These are phyloP conservation scores for Chlamydomonas reinhardtii DNA, from an alignment of 163 green algal species.

Conservation along the genomic window DNA sequence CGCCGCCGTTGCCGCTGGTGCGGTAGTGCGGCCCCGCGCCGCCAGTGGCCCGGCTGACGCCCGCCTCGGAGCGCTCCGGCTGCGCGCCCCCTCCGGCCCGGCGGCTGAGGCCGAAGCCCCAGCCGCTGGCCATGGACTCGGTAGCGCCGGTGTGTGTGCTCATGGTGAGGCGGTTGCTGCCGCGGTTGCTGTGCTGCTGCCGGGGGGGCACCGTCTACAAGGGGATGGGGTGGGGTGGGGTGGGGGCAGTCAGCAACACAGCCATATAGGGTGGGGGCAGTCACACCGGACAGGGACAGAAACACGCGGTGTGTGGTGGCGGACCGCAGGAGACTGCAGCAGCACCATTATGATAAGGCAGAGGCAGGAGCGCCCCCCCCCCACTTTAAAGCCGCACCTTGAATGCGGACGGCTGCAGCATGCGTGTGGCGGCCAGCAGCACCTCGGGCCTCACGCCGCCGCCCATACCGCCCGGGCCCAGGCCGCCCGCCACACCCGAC, in stretches of 20 bases:
- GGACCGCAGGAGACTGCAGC: no score
- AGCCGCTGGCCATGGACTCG: slow-evolving; percentile 42
- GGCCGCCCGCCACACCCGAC: neutral
- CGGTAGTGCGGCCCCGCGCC: no score
- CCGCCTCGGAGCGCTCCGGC: neutral
- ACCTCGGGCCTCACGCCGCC: neutral
- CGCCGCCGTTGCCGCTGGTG: neutral
- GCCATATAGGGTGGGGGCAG: neutral
- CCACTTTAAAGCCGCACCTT: no score
- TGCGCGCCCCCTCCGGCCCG: no score
- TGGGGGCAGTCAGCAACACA: neutral
- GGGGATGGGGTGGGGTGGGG: neutral
- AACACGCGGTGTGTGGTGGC: no score
- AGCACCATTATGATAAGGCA: no score
- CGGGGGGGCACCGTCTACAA: slow-evolving; percentile 11
- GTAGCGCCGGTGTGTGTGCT: slow-evolving; percentile 18
- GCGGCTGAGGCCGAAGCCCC: neutral
- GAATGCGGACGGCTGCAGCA: slow-evolving; percentile 36
- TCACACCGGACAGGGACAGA: no score
- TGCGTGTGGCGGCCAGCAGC: slow-evolving; percentile 18
- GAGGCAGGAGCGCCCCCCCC: no score
- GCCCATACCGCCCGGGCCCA: neutral
- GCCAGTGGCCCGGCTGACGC: neutral
- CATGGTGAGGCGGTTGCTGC: slow-evolving; percentile 44
- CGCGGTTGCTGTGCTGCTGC: slow-evolving; percentile 45